A percentile compares a stretch with the other conserved stretches of the same genome.
phyloP scores from a whole-genome alignment of 176 grass and related monocot species.

The Raddia guianensis region DNA sequence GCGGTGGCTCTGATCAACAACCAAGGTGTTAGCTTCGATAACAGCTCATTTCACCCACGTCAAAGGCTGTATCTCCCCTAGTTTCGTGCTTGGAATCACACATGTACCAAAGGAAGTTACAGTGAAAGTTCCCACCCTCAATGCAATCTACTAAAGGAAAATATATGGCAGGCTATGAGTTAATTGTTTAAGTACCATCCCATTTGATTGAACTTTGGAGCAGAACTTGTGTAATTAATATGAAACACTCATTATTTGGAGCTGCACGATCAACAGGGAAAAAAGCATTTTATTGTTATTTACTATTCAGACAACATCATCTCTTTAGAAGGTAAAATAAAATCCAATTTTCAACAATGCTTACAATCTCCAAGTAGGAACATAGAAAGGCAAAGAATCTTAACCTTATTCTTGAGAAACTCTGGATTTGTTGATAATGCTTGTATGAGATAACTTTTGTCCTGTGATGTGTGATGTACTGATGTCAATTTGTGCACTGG shows the following conservation, averaged over 20 bases:
- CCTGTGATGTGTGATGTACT: constrained; percentile 32
- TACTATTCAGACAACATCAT: neutral
- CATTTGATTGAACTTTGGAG: neutral
- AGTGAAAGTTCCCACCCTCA: neutral
- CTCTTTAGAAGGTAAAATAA: neutral
- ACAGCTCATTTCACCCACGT: too few species aligned
- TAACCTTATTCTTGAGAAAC: constrained; percentile 78
- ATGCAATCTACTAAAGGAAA: neutral
- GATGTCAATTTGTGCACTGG: constrained; percentile 9
- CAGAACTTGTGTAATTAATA: neutral
- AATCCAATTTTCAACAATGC: neutral
- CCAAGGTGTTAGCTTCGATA: too few species aligned
- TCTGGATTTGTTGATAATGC: constrained; percentile 77
- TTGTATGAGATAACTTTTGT: constrained; percentile 63
- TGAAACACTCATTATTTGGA: neutral
- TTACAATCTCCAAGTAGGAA: neutral
- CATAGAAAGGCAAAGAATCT: constrained; percentile 5
- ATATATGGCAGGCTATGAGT: neutral
- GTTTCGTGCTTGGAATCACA: too few species aligned
- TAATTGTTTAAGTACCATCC: neutral
- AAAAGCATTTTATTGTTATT: neutral
- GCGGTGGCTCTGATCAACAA: too few species aligned
- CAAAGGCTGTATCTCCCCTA: too few species aligned
- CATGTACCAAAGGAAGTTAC: too few species aligned
- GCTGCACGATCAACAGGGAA: neutral